Evolutionary conservation across 1,284 basidiomycete genomes (phyloP).

Genomic region (Xanthoconium separans): DNA sequence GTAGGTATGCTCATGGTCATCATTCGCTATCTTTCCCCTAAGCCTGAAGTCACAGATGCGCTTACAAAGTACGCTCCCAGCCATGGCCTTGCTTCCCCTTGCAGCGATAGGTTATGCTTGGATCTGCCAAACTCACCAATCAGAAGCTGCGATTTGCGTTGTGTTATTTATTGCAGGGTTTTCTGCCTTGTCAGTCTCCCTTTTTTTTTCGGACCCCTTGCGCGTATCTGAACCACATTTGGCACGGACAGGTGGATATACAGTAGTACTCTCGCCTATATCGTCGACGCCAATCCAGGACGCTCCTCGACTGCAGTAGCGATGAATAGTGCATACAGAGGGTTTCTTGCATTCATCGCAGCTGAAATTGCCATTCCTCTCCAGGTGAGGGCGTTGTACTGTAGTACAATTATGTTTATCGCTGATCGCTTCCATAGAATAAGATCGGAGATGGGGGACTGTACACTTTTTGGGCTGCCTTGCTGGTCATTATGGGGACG

Average conservation of each 20-base stretch:
- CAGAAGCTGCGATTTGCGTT: constrained; percentile 64
- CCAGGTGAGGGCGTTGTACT: constrained; percentile 41
- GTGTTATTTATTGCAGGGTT: constrained; percentile 67
- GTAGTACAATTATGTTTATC: background rate
- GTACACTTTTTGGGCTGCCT: constrained; percentile 70
- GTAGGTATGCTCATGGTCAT: constrained; percentile 35
- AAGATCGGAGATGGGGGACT: constrained; percentile 70
- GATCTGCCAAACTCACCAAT: constrained; percentile 64
- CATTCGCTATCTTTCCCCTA: background rate
- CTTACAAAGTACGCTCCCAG: constrained; percentile 59
- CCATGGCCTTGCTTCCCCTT: constrained; percentile 55
- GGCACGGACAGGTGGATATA: constrained; percentile 57
- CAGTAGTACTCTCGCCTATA: constrained; percentile 69
- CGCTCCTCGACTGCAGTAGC: constrained; percentile 73
- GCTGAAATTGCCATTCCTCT: constrained; percentile 70
- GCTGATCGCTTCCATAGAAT: constrained; percentile 29
- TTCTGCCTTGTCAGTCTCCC: constrained; percentile 39
- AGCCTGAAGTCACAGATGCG: constrained; percentile 55
- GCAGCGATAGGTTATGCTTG: constrained; percentile 74
- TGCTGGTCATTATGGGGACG: constrained; percentile 51
- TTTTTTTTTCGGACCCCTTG: background rate
- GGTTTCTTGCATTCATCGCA: constrained; percentile 67
- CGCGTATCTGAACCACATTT: background rate
- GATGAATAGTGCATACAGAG: constrained; percentile 69
- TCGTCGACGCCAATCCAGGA: constrained; percentile 77